Evolutionary conservation across 2,329 filamentous ascomycete genomes (phyloP), one percentile per base, ranked within the genome.

Genomic region (Clarireedia paspali): DNA sequence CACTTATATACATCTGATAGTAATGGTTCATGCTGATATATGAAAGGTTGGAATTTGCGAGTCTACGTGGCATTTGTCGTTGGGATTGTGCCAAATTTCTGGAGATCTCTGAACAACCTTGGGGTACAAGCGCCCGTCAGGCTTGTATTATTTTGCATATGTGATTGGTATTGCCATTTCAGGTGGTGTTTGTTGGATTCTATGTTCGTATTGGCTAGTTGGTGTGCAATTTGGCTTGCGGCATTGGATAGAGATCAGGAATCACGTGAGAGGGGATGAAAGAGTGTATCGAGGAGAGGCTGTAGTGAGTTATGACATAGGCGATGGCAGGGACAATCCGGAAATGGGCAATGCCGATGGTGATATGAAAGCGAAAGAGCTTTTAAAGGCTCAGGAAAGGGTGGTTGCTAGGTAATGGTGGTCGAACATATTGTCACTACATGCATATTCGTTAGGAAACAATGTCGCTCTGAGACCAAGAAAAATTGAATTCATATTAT

Each of bases 91-190:
- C 71, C 72, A 0, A 73, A 73, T 46, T 72, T 75, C 48, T 72
- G 71, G 47, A 72, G 72, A 1, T 75, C 75, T 47, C 62, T 74
- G 2, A 67, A 70, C 56, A 69, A 72, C 23, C 70, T 74, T 68
- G 73, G 72, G 1, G 70, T 75, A 4, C 3, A 49, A 0, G 70
- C 68, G 0, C 72, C 72, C 1, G 4, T 67, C 0, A 68, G 67
- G 0, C 63, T 72, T 3, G 66, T 83, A 84, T 62, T 80, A 80
- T 58, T 70, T 84, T 24, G 79, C 80, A 0, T 78, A 76, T 55
- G 75, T 76, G 61, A 78, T 81, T 5, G 75, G 77, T 3, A 73
- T 84, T 55, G 74, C 77, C 52, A 68, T 82, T 10, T 64, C 64
- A 6, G 66, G 67, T 20, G 47, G 56, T 1, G 58, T 61, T 0